Conservation (phyloP, 345 rosid genomes). For the Eucalyptus cladocalyx region DNA sequence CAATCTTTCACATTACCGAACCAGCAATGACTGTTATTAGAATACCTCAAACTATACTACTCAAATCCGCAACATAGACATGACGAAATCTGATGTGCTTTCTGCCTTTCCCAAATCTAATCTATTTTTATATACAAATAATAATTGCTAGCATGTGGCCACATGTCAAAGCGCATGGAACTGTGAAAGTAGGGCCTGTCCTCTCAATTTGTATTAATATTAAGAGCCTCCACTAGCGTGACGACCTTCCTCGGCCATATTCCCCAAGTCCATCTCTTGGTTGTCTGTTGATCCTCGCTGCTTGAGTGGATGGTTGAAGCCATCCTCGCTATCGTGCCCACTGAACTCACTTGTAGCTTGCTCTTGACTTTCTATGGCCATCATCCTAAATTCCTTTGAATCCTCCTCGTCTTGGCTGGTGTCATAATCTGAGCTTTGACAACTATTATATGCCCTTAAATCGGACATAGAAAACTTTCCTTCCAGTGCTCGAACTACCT, state of each 20-base stretch:
- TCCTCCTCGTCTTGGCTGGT: conserved; percentile 53
- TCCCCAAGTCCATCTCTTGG: conserved; percentile 26
- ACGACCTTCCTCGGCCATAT: conserved; percentile 6
- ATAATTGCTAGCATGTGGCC: neutral
- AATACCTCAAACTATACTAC: neutral
- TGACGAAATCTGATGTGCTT: neutral
- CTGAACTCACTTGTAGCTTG: conserved; percentile 35
- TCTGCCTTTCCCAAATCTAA: neutral
- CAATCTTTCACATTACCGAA: neutral
- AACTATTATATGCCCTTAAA: conserved; percentile 15
- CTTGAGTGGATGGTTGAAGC: conserved; percentile 42
- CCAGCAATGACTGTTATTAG: neutral
- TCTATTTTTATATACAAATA: neutral
- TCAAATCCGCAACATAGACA: neutral
- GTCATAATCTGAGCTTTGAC: conserved; percentile 51
- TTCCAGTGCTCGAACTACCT: conserved; percentile 74
- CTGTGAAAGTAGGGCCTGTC: neutral
- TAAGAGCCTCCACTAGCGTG: neutral
- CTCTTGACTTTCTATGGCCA: conserved; percentile 56
- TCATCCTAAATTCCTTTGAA: conserved; percentile 46
- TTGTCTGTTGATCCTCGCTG: conserved; percentile 32
- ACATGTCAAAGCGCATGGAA: neutral
- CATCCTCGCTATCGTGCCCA: conserved; percentile 31
- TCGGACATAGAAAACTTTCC: conserved; percentile 57
- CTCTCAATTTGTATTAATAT: neutral